Evolutionary conservation across 2,329 filamentous ascomycete genomes (phyloP).

Genomic region (Botrytis deweyae): DNA sequence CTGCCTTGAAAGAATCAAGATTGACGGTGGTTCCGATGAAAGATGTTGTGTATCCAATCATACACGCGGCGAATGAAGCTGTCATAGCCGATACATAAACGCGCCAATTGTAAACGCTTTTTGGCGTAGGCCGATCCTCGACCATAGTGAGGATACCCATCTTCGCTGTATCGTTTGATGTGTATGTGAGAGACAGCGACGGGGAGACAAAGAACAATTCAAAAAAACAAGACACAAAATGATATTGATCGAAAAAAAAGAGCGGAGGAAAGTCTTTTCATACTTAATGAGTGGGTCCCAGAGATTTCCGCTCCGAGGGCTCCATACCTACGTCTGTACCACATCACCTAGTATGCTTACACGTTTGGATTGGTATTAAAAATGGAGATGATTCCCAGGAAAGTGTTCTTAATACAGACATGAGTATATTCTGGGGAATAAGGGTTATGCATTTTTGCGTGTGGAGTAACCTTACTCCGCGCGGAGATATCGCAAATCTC

Average conservation of each 20-base stretch:
- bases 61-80: conserved; percentile 29
- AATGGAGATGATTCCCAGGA: not conserved
- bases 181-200: not conserved
- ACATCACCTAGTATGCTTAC: not conserved
- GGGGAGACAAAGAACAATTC: not conserved
- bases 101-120: conserved; percentile 31
- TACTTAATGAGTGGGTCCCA: conserved; percentile 2
- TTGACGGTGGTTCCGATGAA: conserved; percentile 33
- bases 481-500: conserved; percentile 9
- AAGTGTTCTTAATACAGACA: not conserved
- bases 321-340: conserved; percentile 3
- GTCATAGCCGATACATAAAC: conserved; percentile 31
- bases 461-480: conserved; percentile 8
- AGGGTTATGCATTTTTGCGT: conserved; percentile 12
- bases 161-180: not conserved
- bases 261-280: not conserved
- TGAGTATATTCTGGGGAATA: not conserved
- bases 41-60: conserved; percentile 35
- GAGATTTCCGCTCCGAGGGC: conserved; percentile 4
- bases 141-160: conserved; percentile 30
- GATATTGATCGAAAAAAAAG: not conserved
- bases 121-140: conserved; percentile 33
- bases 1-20: conserved; percentile 29
- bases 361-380: not conserved
- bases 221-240: not conserved